Evolutionary conservation across 495 filamentous ascomycete species (phyloP).

Genomic region (Sabuloglossum arenarium): DNA sequence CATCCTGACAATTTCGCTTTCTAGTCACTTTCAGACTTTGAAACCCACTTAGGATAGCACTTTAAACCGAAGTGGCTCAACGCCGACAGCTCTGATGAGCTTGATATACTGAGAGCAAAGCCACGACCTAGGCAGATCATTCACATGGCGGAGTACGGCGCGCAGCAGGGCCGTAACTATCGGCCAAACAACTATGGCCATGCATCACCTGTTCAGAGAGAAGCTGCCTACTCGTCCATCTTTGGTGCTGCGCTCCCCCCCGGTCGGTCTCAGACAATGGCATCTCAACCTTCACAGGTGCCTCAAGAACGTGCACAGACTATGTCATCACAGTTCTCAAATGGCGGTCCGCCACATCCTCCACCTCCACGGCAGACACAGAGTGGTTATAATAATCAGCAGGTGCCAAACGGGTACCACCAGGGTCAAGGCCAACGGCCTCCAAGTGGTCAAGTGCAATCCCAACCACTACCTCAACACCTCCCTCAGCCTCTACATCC

Average conservation of each 20-base stretch:
- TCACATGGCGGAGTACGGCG: conserved; percentile 63
- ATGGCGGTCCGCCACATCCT: conserved; percentile 31
- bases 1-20: neutral
- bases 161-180: conserved; percentile 52
- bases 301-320: conserved; percentile 57
- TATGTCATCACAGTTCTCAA: conserved; percentile 48
- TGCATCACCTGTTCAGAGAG: conserved; percentile 55
- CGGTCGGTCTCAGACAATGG: conserved; percentile 77
- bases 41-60: neutral
- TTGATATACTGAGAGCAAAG: neutral
- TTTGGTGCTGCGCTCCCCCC: conserved; percentile 77
- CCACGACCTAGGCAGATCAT: neutral
- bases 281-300: conserved; percentile 38
- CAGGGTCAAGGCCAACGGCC: conserved; percentile 2
- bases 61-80: neutral
- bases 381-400: neutral
- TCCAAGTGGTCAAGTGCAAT: conserved; percentile 15
- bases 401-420: neutral
- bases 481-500: conserved; percentile 39
- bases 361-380: neutral
- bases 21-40: neutral
- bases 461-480: conserved; percentile 40
- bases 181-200: conserved; percentile 41
- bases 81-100: neutral
- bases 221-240: conserved; percentile 91